A percentile compares a stretch with the other conserved stretches of the same genome.
Conservation (phyloP, 495 filamentous ascomycete species). For the Hypoxylon subgilvum region DNA sequence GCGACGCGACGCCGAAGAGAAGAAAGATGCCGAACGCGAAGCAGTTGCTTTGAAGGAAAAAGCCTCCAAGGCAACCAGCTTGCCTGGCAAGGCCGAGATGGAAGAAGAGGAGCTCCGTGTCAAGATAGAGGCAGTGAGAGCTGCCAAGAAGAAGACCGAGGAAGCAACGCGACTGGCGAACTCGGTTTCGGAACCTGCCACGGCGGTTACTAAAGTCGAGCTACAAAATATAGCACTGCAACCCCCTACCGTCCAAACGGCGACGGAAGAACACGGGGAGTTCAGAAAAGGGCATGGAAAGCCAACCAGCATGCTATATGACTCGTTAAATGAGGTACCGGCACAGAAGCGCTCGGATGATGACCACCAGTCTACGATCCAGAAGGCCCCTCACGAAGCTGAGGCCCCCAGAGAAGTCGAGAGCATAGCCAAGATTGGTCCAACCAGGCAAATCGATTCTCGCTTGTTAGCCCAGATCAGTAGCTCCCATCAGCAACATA, state of each 20-base stretch:
- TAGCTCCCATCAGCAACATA: background rate
- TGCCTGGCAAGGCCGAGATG: conserved; percentile 54
- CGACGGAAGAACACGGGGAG: too few species aligned
- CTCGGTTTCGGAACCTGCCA: too few species aligned
- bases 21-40: conserved; percentile 53
- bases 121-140: conserved; percentile 63
- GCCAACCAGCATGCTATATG: background rate
- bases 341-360: background rate
- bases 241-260: too few species aligned
- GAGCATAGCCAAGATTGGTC: background rate
- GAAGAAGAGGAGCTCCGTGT: conserved; percentile 57
- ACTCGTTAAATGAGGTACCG: background rate
- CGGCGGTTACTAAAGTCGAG: background rate
- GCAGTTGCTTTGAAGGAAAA: conserved; percentile 50
- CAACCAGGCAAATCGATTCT: background rate
- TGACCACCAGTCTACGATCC: background rate
- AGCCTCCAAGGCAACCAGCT: conserved; percentile 44
- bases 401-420: background rate
- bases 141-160: conserved; percentile 64
- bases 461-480: background rate
- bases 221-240: too few species aligned
- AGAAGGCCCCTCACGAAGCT: background rate
- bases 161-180: conserved; percentile 51
- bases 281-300: too few species aligned
- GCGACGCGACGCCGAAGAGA: conserved; percentile 57